Evolutionary conservation across 257 asterid species (phyloP), one percentile per base, ranked within the genome.

Genomic region (Haberlea rhodopensis): DNA sequence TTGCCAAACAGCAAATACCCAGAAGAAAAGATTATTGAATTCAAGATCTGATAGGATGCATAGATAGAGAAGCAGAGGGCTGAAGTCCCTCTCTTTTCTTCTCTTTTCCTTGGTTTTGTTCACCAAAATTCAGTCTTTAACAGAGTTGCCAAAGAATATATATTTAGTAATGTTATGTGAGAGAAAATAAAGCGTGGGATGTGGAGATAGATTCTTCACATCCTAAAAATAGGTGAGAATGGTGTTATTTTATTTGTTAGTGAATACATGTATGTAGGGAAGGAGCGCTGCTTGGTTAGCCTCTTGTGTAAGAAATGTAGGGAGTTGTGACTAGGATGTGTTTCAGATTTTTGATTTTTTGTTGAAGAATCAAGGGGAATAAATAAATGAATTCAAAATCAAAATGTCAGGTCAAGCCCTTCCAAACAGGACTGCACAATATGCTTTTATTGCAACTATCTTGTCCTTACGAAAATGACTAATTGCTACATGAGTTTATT

Each of bases 11-110:
- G 75, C 51, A 61, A 65, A 76, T 71, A 75, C 78, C 80, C 77
- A 71, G 80, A 77, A 45, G 78, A 77, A 57, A 79, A 83, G 75
- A 69, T 66, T 75, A 74, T 73, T 68, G 34, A 71, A 82, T 56
- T 82, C 78, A 87, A 91, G 96, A 91, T 91, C 89, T 80, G 78
- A 76, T 76, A 77, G 82, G 95, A 76, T 85, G 85, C 87, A 84
- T 80, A 79, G 85, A 80, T 70, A 74, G 83, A 65, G 66, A 75
- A 80, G 84, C 82, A 76, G 87, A 84, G 83, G 89, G 88, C 85
- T 71, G 59, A 71, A 78, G 76, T 87, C 84, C 92, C 90, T 82
- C 80, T 75, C 73, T 73, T 79, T 76, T 73, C 83, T 79, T 78
- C 78, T 73, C 76, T 69, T 72, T 62, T 74, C 62, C 68, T 70